Base-by-base conservation (phyloP, 176 grass and related monocot genomes). In the Pontederia paniculata region DNA sequence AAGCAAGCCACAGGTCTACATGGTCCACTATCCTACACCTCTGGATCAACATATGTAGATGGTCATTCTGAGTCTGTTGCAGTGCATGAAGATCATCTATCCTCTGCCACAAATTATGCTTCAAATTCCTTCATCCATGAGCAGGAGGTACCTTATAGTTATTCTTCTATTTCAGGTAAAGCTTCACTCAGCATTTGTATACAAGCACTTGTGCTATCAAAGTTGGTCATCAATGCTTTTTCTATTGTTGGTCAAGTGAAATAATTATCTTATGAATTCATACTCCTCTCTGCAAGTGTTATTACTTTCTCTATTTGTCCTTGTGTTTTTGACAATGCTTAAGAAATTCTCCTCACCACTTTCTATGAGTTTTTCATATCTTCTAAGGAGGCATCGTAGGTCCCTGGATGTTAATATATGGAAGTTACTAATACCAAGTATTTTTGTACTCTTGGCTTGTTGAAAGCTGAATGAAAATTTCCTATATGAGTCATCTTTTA, bases 131-230 rank as follows among this genome's bases (percentile, higher is more conserved):
- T 81, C 52, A 72, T 69, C 54, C 84, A 81, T 81, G 81, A 89
- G 77, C 81, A 84, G 81, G 86, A 89, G 86, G 86, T 89, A 81
- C 54, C 86, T 78, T 81, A 81, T 89, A 84, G 80, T 89, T 84
- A 89, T 89, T 81, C 86, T 89, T 89, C 77, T 81, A 65, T 81
- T 66, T 63, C 63, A 89, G 86, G 86, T 89, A 72, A 89, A 81
- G 79, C 72, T 44, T 81, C 80, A 66, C 63, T 77, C 74, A 72
- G 72, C 53, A 72, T 62, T 74, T 77, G 69, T 57, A 63, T 74
- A 71, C 28, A 37, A 37, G 28, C 7, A 37, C 28, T 37, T 37
- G 28, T 6, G 28, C 28, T 77, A 66, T 52, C 42, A 71, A 52
- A 72, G 73, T 48, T 21, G 5, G 17, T 21, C 52, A 43, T 47